Percentiles rank a stretch among this genome's conserved stretches.
phyloP scores from a whole-genome alignment of 129 eudicot species.

The Escallonia herrerae region DNA sequence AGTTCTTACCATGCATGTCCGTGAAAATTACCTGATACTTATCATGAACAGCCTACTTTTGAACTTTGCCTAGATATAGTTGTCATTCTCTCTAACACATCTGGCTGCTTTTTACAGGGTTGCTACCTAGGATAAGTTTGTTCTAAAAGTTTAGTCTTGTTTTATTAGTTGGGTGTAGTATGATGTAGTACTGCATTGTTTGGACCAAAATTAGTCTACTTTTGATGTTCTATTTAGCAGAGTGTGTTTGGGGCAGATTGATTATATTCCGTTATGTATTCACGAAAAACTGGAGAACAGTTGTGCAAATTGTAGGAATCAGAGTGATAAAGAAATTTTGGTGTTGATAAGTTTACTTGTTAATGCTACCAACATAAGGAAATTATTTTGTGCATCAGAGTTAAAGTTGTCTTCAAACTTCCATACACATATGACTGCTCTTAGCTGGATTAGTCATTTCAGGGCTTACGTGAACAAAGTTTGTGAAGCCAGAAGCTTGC shows the following conservation, averaged over 20 bases:
- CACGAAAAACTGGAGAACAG: not conserved
- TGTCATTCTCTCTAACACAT: too few species aligned
- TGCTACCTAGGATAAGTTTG: not conserved
- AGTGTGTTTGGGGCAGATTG: not conserved
- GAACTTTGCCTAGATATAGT: too few species aligned
- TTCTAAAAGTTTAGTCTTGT: not conserved
- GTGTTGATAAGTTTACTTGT: not conserved
- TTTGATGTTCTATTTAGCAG: not conserved
- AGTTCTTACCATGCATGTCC: too few species aligned
- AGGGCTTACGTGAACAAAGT: constrained; percentile 22
- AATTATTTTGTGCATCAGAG: too few species aligned
- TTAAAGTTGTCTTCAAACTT: not conserved
- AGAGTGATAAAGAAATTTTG: not conserved
- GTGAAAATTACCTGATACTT: too few species aligned
- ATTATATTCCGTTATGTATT: not conserved
- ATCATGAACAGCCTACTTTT: too few species aligned
- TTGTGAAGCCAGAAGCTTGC: constrained; percentile 11
- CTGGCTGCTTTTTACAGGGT: too few species aligned
- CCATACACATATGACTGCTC: not conserved
- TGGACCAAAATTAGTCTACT: not conserved
- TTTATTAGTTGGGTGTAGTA: not conserved
- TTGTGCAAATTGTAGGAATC: not conserved
- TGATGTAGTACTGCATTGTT: not conserved
- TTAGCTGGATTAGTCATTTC: constrained; percentile 13
- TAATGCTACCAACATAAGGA: too few species aligned